These are phyloP conservation scores for Nepenthes gracilis DNA, from an alignment of 148 eudicot species.

Conservation along the genomic window DNA sequence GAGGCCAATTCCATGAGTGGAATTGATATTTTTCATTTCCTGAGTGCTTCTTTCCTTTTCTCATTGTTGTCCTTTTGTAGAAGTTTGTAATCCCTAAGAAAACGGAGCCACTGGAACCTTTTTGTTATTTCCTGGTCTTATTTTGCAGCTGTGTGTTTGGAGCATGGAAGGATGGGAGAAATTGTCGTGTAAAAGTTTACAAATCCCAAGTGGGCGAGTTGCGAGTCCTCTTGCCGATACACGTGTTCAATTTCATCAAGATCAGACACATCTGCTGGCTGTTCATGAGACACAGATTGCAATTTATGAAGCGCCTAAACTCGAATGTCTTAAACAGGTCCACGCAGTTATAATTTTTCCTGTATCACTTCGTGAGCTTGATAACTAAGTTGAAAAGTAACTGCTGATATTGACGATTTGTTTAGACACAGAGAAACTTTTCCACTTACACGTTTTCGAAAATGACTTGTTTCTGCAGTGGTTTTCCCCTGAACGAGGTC, in stretches of 20 bases:
- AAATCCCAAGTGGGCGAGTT: slow-evolving; percentile 31
- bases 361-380: background rate
- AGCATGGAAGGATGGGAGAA: slow-evolving; percentile 53
- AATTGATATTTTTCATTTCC: background rate
- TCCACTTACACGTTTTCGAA: background rate
- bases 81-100: background rate
- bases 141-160: slow-evolving; percentile 51
- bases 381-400: background rate
- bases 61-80: background rate
- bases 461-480: slow-evolving; percentile 24
- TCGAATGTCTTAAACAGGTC: slow-evolving; percentile 53
- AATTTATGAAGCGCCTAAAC: slow-evolving; percentile 41
- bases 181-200: slow-evolving; percentile 32
- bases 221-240: slow-evolving; percentile 33
- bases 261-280: slow-evolving; percentile 47
- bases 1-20: too few relatives aligned
- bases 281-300: slow-evolving; percentile 62
- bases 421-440: too few relatives aligned
- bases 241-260: slow-evolving; percentile 54
- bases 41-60: background rate
- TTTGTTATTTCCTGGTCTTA: background rate
- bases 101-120: background rate
- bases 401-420: background rate
- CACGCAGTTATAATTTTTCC: background rate
- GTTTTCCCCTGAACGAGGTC: slow-evolving; percentile 24